phyloP scores from a whole-genome alignment of 129 eudicot species.

The Rutidosis leptorrhynchoides region DNA sequence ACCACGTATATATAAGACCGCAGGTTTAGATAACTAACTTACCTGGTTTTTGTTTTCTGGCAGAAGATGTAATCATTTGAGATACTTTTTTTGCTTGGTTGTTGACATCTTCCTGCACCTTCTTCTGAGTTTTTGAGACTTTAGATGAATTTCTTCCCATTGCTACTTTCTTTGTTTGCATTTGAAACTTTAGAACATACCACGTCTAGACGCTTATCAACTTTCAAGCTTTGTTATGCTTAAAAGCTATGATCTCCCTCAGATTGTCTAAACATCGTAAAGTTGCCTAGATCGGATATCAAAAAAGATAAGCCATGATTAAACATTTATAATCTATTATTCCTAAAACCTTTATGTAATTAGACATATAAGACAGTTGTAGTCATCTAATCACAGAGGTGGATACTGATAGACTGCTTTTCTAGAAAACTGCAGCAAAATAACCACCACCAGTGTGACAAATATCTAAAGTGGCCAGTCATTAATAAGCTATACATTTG shows the following conservation, averaged over 20 bases:
- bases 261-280: constrained; percentile 4
- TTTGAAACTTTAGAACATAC: constrained; percentile 37
- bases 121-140: constrained; percentile 61
- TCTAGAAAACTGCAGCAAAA: constrained; percentile 8
- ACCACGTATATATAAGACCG: background rate
- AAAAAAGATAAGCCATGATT: background rate
- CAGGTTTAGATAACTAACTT: constrained; percentile 20
- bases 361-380: constrained; percentile 5
- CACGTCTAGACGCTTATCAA: constrained; percentile 26
- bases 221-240: constrained; percentile 13
- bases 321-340: background rate
- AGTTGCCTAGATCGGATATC: constrained; percentile 13
- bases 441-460: background rate
- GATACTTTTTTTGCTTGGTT: constrained; percentile 65
- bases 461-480: background rate
- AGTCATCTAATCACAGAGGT: background rate
- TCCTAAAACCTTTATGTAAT: background rate
- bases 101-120: constrained; percentile 59
- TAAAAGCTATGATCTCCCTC: constrained; percentile 3
- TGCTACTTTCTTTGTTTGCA: constrained; percentile 91
- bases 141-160: constrained; percentile 51
- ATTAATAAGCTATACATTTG: constrained; percentile 1
- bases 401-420: background rate
- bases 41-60: constrained; percentile 72
- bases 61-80: constrained; percentile 84